Percentiles rank a stretch among this genome's conserved stretches.
Evolutionary conservation across 305 asterid species (phyloP).

Genomic region (Solanum hybrid): DNA sequence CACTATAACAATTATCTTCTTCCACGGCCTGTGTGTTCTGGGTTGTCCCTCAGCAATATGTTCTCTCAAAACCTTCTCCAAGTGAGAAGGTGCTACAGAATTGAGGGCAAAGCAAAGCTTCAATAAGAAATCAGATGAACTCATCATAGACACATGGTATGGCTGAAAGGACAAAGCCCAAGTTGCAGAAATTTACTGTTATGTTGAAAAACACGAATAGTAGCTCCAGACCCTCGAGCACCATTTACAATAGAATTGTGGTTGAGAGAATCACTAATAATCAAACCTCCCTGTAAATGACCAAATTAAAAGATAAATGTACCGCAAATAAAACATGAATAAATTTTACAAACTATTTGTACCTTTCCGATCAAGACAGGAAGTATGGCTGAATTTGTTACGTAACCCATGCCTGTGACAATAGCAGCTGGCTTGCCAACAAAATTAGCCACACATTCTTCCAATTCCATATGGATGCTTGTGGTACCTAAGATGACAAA

Average conservation of each 20-base stretch:
- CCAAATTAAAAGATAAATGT: conserved; percentile 13
- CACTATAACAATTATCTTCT: conserved; percentile 89
- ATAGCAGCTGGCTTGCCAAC: conserved; percentile 90
- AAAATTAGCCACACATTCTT: conserved; percentile 79
- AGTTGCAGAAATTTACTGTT: conserved; percentile 49
- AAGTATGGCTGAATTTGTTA: conserved; percentile 88
- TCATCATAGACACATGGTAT: neutral
- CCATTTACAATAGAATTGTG: conserved; percentile 98
- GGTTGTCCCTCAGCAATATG: conserved; percentile 98
- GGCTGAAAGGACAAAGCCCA: neutral
- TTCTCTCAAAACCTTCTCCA: conserved; percentile 87
- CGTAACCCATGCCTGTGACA: conserved; percentile 98
- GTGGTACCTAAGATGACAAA: conserved; percentile 33
- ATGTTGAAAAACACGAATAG: conserved; percentile 93
- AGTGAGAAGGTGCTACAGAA: conserved; percentile 72
- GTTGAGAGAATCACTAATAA: conserved; percentile 90
- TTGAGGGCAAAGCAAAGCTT: conserved; percentile 13
- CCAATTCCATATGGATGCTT: conserved; percentile 67
- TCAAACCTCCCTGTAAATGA: conserved; percentile 72
- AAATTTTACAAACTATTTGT: neutral
- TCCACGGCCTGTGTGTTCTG: conserved; percentile 98
- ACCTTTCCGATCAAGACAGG: conserved; percentile 91
- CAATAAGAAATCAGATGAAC: neutral
- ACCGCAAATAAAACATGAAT: neutral
- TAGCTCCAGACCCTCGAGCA: conserved; percentile 99